Percentiles rank a stretch among this genome's conserved stretches.
Conservation (phyloP, 441 rosid species). For the Cnidoscolus chayamansa region DNA sequence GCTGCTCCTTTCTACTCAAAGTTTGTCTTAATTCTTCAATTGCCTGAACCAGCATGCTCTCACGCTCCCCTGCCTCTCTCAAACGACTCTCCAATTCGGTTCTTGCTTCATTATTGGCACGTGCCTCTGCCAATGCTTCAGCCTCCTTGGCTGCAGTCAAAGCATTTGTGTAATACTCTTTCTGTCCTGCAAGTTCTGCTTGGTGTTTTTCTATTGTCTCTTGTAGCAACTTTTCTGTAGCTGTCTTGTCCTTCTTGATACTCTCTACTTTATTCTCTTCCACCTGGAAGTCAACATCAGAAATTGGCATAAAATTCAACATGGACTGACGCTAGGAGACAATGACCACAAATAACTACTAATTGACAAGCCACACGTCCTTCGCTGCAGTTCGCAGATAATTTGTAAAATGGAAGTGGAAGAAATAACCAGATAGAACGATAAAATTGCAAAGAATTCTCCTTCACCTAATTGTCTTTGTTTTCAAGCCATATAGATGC, state of each 20-base stretch:
- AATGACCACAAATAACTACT: not conserved
- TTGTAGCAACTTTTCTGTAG: slow-evolving; percentile 88
- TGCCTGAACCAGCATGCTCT: slow-evolving; percentile 88
- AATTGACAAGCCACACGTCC: not conserved
- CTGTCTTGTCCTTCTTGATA: slow-evolving; percentile 85
- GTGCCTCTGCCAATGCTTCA: slow-evolving; percentile 88
- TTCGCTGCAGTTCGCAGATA: not conserved
- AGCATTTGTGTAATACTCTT: slow-evolving; percentile 82
- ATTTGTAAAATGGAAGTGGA: not conserved
- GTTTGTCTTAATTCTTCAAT: slow-evolving; percentile 94
- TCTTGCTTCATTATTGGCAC: slow-evolving; percentile 85
- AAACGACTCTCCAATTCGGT: slow-evolving; percentile 78
- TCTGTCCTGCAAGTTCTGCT: slow-evolving; percentile 75
- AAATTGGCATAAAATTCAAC: slow-evolving; percentile 6
- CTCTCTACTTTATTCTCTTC: slow-evolving; percentile 97
- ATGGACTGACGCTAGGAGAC: not conserved
- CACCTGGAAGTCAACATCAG: slow-evolving; percentile 43
- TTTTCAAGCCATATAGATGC: not conserved
- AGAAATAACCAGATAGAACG: not conserved
- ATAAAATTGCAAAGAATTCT: not conserved
- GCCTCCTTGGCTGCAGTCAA: slow-evolving; percentile 95
- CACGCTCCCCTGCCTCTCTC: slow-evolving; percentile 90
- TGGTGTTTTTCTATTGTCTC: slow-evolving; percentile 97
- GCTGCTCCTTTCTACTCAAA: slow-evolving; percentile 86
- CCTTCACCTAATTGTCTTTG: slow-evolving; percentile 5